These are phyloP conservation scores for Petunia secreta DNA, from an alignment of 257 asterid genomes.

Conservation along the genomic window DNA sequence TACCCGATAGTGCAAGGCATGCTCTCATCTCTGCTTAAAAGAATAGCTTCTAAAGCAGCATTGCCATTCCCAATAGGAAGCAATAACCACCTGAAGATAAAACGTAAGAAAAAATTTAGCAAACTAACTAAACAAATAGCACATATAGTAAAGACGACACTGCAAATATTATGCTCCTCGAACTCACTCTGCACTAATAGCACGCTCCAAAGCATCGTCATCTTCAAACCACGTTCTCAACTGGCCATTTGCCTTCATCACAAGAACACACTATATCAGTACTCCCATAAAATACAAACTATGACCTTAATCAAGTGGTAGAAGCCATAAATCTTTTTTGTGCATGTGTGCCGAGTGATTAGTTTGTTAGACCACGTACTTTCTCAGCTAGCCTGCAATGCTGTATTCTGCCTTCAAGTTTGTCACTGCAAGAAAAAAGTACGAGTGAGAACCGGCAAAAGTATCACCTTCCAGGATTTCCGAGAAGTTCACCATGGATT, in stretches of 20 bases:
- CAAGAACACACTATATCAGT: background rate
- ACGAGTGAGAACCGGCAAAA: background rate
- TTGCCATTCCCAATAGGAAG: constrained; percentile 59
- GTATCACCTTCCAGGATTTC: background rate
- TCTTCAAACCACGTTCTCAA: constrained; percentile 73
- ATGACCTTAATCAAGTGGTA: constrained; percentile 16
- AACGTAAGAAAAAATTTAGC: constrained; percentile 5
- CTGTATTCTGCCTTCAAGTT: constrained; percentile 82
- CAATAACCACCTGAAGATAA: constrained; percentile 66
- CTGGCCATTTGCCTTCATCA: constrained; percentile 72
- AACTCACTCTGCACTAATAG: constrained; percentile 83
- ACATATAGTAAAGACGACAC: background rate
- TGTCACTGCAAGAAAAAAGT: constrained; percentile 51
- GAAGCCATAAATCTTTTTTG: background rate
- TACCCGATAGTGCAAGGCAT: constrained; percentile 77
- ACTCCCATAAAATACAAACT: constrained; percentile 25
- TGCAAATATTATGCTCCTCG: background rate
- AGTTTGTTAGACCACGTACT: constrained; percentile 49
- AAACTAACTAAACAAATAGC: constrained; percentile 20
- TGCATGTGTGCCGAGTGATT: background rate
- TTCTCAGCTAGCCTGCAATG: constrained; percentile 90
- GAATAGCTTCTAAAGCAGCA: constrained; percentile 63
- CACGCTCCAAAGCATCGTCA: constrained; percentile 90
- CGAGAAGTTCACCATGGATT: background rate
- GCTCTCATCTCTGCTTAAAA: constrained; percentile 71